Percentiles rank a stretch among this genome's conserved stretches.
Conservation (phyloP, 805 yeast genomes). For the Candida sakaeoensis region DNA sequence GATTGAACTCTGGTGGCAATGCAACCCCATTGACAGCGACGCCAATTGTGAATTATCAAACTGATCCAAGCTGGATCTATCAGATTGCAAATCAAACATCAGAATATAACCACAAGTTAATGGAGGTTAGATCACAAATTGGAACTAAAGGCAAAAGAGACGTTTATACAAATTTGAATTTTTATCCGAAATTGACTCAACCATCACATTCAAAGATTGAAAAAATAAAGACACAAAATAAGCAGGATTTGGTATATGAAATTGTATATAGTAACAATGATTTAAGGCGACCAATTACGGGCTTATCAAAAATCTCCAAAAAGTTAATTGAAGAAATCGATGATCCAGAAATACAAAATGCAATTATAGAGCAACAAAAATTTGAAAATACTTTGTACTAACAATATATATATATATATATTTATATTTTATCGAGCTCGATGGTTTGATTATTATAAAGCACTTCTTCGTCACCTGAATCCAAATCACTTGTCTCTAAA, state of each 20-base stretch:
- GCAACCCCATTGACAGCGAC: conserved; percentile 26
- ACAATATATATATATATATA: not conserved
- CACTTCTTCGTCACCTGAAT: conserved; percentile 15
- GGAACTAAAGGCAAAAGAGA: conserved; percentile 65
- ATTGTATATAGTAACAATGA: conserved; percentile 42
- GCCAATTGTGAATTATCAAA: conserved; percentile 39
- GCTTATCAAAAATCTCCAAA: conserved; percentile 55
- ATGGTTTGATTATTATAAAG: conserved; percentile 6
- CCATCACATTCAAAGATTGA: conserved; percentile 44
- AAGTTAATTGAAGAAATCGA: conserved; percentile 53
- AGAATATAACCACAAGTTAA: conserved; percentile 61
- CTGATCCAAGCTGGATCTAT: conserved; percentile 78
- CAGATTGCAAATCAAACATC: conserved; percentile 80
- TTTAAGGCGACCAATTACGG: conserved; percentile 55
- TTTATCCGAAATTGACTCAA: conserved; percentile 74
- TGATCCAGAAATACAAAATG: conserved; percentile 53
- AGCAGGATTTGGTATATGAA: conserved; percentile 39
- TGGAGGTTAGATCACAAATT: conserved; percentile 53
- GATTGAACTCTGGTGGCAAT: conserved; percentile 20
- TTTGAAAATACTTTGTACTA: conserved; percentile 33
- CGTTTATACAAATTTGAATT: conserved; percentile 77
- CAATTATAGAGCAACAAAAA: conserved; percentile 59
- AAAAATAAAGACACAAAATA: conserved; percentile 23
- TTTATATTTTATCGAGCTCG: conserved; percentile 4
- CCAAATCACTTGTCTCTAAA: conserved; percentile 12